Evolutionary conservation across 331 rosid genomes (phyloP), one percentile per base, ranked within the genome.

Genomic region (Quercus phellos): DNA sequence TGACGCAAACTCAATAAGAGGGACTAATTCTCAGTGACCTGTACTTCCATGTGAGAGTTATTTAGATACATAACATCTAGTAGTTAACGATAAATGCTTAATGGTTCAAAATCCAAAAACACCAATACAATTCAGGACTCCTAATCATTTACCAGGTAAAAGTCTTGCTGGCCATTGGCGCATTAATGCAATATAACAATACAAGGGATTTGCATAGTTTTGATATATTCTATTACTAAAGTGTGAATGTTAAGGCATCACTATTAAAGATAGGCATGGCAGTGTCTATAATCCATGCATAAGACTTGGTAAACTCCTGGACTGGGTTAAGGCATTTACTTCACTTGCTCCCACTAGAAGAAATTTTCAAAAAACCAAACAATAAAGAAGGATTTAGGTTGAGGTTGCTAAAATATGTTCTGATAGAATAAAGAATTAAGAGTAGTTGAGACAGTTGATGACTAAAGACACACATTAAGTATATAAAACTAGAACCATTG

Each of bases 301-400:
- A 18, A 54, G 79, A 75, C 60, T 63, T 24, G 79, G 72, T 55
- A 61, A 75, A 18, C 16, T 46, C 68, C 35, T 56, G 68, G 76
- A 78, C 85, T 54, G 21, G 6, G 83, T 76, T 80, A 72, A 74
- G 66, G 67, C 13, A 59, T 71, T 12, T 17, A 66, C 61, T 80
- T 70, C 64, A 72, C 50, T 51, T 6, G n/a, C 78, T 70, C 26
- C 6, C 7, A 14, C 35, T 58, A 6, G 55, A 30, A 74, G 72
- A 66, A 66, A 30, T 32, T 68, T 83, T 63, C n/a, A 72, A 54
- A 72, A 60, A 17, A 53, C 59, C 63, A 80, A 70, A 74, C 70
- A 77, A 75, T 78, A 67, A 14, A 74, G 51, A 50, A 71, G 74
- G 51, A 29, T 35, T 58, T 63, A 74, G 21, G 29, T 43, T 27